Evolutionary conservation across 176 grass and related monocot genomes (phyloP), one percentile per base, ranked within the genome.

Genomic region (Musa beccarii): DNA sequence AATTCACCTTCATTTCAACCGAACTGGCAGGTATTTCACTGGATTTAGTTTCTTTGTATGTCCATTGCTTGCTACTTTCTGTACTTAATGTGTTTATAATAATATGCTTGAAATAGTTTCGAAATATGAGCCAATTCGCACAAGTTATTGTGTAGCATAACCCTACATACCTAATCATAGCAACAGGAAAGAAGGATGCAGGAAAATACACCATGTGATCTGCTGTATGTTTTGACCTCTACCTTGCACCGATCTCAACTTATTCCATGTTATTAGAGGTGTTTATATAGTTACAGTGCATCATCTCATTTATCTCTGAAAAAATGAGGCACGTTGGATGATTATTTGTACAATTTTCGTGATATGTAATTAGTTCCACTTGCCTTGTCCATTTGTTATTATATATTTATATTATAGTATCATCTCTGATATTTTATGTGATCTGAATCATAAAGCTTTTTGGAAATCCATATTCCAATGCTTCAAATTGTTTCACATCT

Each of bases 1-100:
- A 94, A 90, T 78, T 91, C 88, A 15, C 83, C 95, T 86, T 87
- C 90, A 0, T 94, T 94, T 81, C 91, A 88, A 75, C 90, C 89
- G 59, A 99, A 99, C 79, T 99, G 90, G 90, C 95, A 94, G 95
- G 95, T 99, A 89, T 71, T 22, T 52, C 9, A 53, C 57, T 8
- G 23, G 28, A 29, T 29, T 29, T 29, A 29, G 8, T 1, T 74
- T 74, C 25, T 20, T 16, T 68, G 43, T 68, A 34, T 22, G 10
- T 49, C 7, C 13, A 69, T 10, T 1, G 34, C 34, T 43, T 43
- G 34, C 34, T 49, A 16, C 1, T 50, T 49, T 21, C 1, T 69
- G 43, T 49, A 17, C 34, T 49, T 69, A 22, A 17, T 29, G 13
- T 1, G 17, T 13, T 43, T 12, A 19, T 12, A n/a, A 11, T 15